phyloP scores from a whole-genome alignment of 1,284 basidiomycete genomes.

The Pseudozyma tsukubaensis region DNA sequence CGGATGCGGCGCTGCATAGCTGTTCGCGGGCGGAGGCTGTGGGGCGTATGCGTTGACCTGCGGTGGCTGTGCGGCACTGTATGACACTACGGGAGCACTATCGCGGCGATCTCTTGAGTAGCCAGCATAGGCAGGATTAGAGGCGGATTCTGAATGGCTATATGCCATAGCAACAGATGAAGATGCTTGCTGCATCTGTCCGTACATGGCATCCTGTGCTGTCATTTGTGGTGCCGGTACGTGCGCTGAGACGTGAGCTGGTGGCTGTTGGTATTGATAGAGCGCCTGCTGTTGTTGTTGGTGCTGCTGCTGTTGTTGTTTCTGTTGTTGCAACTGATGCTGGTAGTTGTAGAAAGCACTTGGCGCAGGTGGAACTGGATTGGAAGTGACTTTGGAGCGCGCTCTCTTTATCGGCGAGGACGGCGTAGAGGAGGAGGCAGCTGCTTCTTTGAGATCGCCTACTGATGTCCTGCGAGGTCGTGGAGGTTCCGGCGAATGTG shows the following conservation, averaged over 20 bases:
- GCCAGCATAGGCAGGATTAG: constrained; percentile 4
- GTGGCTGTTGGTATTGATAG: constrained; percentile 12
- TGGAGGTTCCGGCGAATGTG: constrained; percentile 52
- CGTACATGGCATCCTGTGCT: constrained; percentile 11
- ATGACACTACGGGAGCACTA: constrained; percentile 26
- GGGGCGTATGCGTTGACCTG: constrained; percentile 8
- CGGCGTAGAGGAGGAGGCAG: constrained; percentile 20
- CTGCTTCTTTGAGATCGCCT: constrained; percentile 23
- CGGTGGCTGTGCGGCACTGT: constrained; percentile 10
- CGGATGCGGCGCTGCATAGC: constrained; percentile 12
- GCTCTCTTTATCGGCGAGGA: constrained; percentile 26
- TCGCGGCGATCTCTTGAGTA: constrained; percentile 29
- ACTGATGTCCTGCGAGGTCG: constrained; percentile 27
- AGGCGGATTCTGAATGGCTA: constrained; percentile 24
- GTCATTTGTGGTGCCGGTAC: constrained; percentile 6
- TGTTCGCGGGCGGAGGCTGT: constrained; percentile 10
- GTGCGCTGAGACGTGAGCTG: constrained; percentile 8
- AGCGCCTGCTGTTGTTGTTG: constrained; percentile 28
- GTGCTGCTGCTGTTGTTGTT: constrained; percentile 25
- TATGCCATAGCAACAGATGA: constrained; percentile 31
- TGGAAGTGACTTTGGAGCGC: constrained; percentile 43
- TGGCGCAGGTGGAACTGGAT: constrained; percentile 26
- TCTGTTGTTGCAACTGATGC: constrained; percentile 46
- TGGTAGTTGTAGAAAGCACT: constrained; percentile 52
- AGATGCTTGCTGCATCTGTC: constrained; percentile 2